Evolutionary conservation across 1,284 basidiomycete species (phyloP).

Genomic region (Fomitopsis pinicola): DNA sequence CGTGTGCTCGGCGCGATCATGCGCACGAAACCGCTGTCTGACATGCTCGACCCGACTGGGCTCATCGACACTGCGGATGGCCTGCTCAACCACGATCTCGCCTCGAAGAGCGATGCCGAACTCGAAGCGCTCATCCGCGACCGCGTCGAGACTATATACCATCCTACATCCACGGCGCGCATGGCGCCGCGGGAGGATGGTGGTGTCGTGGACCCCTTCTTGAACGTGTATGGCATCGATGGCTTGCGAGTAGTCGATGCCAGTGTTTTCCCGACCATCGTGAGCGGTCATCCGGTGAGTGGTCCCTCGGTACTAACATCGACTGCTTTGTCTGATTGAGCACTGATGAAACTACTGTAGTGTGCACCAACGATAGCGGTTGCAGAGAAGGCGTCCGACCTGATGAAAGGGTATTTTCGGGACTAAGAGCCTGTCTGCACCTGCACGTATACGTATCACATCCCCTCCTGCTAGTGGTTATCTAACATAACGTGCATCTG

Average conservation of each 20-base stretch:
- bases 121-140: slow-evolving; percentile 34
- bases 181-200: slow-evolving; percentile 47
- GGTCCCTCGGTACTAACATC: neutral
- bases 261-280: slow-evolving; percentile 53
- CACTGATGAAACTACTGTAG: slow-evolving; percentile 26
- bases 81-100: slow-evolving; percentile 24
- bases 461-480: no score
- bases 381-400: slow-evolving; percentile 62
- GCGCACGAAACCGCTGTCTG: slow-evolving; percentile 43
- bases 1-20: slow-evolving; percentile 48
- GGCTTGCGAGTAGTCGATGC: slow-evolving; percentile 57
- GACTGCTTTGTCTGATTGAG: neutral
- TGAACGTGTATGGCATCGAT: slow-evolving; percentile 34
- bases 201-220: slow-evolving; percentile 34
- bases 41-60: slow-evolving; percentile 38
- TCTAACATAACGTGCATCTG: no score
- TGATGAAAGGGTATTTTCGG: slow-evolving; percentile 37
- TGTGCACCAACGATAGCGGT: slow-evolving; percentile 53
- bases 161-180: slow-evolving; percentile 53
- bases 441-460: no score
- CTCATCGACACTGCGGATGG: slow-evolving; percentile 12
- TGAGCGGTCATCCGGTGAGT: slow-evolving; percentile 61
- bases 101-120: slow-evolving; percentile 25
- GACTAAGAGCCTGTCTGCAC: neutral
- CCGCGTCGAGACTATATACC: slow-evolving; percentile 55